A percentile compares a stretch with the other conserved stretches of the same genome.
Conservation (phyloP, 768 basidiomycete genomes). For the Trametes coccinea region DNA sequence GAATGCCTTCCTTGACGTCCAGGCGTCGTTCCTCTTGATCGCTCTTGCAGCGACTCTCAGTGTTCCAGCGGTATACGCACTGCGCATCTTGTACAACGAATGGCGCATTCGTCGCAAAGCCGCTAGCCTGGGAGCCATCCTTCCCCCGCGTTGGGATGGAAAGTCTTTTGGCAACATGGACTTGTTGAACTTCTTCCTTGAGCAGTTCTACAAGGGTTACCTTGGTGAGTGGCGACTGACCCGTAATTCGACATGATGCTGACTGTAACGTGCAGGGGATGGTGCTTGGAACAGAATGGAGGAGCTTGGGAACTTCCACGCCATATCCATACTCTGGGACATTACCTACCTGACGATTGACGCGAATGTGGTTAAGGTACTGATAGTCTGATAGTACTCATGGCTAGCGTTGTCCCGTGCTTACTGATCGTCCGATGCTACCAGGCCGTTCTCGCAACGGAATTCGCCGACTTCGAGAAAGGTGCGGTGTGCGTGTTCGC, state of each 20-base stretch:
- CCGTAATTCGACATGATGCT: too few species aligned
- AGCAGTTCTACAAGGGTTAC: slow-evolving; percentile 32
- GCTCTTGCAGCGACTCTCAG: background rate
- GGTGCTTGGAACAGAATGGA: background rate
- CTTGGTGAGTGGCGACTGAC: slow-evolving; percentile 29
- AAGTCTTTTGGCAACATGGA: slow-evolving; percentile 37
- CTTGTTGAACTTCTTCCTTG: slow-evolving; percentile 26
- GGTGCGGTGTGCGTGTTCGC: slow-evolving; percentile 28
- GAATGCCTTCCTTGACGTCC: background rate
- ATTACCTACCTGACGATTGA: slow-evolving; percentile 1
- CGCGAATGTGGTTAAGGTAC: slow-evolving; percentile 5
- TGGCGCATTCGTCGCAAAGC: slow-evolving; percentile 1
- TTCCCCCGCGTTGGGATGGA: slow-evolving; percentile 34
- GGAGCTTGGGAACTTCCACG: background rate
- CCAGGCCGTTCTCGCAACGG: slow-evolving; percentile 43
- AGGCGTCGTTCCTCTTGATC: background rate
- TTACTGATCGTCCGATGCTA: too few species aligned
- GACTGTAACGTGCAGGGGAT: background rate
- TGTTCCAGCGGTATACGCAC: background rate
- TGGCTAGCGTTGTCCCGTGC: too few species aligned
- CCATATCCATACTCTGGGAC: background rate
- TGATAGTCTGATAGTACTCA: too few species aligned
- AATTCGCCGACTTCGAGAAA: slow-evolving; percentile 47
- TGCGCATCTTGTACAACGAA: background rate
- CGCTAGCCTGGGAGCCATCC: background rate